Conservation (phyloP, 2,329 filamentous ascomycete species). For the Botryotinia globosa region DNA sequence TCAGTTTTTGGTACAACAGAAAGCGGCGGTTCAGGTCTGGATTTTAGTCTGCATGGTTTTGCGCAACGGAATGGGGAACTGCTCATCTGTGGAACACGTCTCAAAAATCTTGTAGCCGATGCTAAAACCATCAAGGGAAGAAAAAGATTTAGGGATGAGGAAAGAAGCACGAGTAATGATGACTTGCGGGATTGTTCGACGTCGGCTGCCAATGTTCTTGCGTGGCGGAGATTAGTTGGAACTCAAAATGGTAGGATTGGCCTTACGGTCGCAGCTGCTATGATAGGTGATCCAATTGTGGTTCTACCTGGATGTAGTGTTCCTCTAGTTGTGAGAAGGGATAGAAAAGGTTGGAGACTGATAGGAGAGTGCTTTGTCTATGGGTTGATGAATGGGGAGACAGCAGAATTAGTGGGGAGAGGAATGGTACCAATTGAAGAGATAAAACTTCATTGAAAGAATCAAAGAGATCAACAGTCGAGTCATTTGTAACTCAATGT, state of each 20-base stretch:
- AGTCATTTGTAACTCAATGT: not conserved
- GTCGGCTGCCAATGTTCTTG: constrained; percentile 17
- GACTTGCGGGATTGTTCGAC: constrained; percentile 13
- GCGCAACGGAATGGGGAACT: constrained; percentile 5
- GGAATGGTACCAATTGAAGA: not conserved
- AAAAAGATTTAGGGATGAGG: not conserved
- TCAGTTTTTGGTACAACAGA: not conserved
- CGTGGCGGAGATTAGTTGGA: constrained; percentile 17
- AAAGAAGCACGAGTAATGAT: not conserved
- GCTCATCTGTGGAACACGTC: not conserved
- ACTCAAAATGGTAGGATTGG: constrained; percentile 6
- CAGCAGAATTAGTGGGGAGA: not conserved
- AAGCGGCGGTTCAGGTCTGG: constrained; percentile 1
- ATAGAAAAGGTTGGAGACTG: constrained; percentile 6
- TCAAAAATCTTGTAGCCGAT: constrained; percentile 8
- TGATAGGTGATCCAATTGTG: constrained; percentile 3
- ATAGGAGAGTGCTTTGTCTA: constrained; percentile 25
- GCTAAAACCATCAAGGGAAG: constrained; percentile 11
- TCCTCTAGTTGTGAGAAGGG: constrained; percentile 8
- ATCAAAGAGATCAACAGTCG: not conserved
- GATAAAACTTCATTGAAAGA: not conserved
- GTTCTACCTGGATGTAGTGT: constrained; percentile 16
- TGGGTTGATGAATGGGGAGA: constrained; percentile 26
- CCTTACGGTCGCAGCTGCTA: constrained; percentile 1
- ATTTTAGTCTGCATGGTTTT: constrained; percentile 7